Conservation (phyloP, 2,329 filamentous ascomycete species). For the Meredithiella fracta region DNA sequence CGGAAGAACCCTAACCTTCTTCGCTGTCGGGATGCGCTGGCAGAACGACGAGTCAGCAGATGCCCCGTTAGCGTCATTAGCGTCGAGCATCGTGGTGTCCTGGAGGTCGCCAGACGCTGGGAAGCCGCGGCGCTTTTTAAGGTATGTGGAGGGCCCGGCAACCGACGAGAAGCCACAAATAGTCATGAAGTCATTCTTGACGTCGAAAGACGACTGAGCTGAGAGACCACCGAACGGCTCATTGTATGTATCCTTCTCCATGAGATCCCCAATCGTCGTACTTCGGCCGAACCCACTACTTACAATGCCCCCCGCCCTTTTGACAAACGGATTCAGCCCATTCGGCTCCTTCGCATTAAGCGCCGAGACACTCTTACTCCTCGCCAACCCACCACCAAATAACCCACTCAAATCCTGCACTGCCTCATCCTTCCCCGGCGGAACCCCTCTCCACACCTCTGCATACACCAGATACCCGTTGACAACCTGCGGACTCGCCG, state of each 20-base stretch:
- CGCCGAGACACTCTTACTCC: slow-evolving; percentile 5
- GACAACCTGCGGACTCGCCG: slow-evolving; percentile 54
- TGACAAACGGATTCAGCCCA: slow-evolving; percentile 7
- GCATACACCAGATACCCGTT: slow-evolving; percentile 55
- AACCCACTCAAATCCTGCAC: slow-evolving; percentile 32
- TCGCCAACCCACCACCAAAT: slow-evolving; percentile 2
- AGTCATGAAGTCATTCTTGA: neutral
- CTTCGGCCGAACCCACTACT: slow-evolving; percentile 5
- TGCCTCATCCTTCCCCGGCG: slow-evolving; percentile 47
- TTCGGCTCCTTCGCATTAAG: neutral
- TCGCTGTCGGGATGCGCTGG: slow-evolving; percentile 49
- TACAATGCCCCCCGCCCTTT: neutral
- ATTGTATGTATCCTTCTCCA: neutral
- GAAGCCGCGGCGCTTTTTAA: slow-evolving; percentile 13
- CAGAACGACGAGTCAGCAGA: slow-evolving; percentile 25
- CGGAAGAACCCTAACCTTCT: slow-evolving; percentile 46
- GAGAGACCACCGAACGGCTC: neutral
- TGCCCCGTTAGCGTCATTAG: neutral
- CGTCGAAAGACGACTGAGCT: slow-evolving; percentile 36
- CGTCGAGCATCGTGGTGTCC: slow-evolving; percentile 1
- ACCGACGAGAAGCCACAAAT: neutral
- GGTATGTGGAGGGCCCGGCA: slow-evolving; percentile 10
- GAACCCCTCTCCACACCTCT: slow-evolving; percentile 49
- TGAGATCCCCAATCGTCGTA: neutral
- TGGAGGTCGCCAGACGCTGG: slow-evolving; percentile 17